A percentile compares a stretch with the other conserved stretches of the same genome.
phyloP scores from a whole-genome alignment of 2,329 filamentous ascomycete species.

The Aaosphaeria pasadenensis region DNA sequence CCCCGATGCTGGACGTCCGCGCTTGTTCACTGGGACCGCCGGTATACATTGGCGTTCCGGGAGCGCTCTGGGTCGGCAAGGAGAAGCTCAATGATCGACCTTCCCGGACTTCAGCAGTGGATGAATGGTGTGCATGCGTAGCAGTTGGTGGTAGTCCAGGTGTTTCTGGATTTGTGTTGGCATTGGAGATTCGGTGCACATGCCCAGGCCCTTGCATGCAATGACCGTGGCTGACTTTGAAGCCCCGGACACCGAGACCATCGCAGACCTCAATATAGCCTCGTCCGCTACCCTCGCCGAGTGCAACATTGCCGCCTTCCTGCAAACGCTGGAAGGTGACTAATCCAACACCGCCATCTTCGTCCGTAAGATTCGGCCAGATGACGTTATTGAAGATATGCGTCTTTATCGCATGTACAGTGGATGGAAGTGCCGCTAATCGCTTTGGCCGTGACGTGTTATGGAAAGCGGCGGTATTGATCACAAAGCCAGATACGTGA shows the following conservation, averaged over 20 bases:
- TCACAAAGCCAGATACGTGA: constrained; percentile 84
- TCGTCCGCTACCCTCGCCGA: constrained; percentile 74
- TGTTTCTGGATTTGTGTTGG: constrained; percentile 36
- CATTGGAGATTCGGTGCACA: constrained; percentile 44
- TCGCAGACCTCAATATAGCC: constrained; percentile 89
- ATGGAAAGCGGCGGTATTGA: constrained; percentile 86
- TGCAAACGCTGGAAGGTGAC: constrained; percentile 86
- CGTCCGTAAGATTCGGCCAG: constrained; percentile 95
- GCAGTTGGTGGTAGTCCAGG: constrained; percentile 18
- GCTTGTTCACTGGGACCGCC: constrained; percentile 14
- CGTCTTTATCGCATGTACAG: constrained; percentile 86
- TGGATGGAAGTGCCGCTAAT: constrained; percentile 79
- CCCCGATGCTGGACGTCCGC: constrained; percentile 12
- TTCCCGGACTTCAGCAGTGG: constrained; percentile 17
- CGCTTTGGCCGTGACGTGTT: constrained; percentile 76
- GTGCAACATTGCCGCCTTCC: constrained; percentile 80
- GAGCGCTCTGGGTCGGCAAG: constrained; percentile 27
- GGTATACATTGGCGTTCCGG: constrained; percentile 32
- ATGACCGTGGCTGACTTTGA: constrained; percentile 84
- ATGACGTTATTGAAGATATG: constrained; percentile 98
- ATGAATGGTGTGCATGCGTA: constrained; percentile 13
- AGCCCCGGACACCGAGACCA: constrained; percentile 82
- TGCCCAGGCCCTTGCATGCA: constrained; percentile 65
- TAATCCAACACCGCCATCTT: constrained; percentile 89
- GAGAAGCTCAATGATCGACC: constrained; percentile 35